Evolutionary conservation across 83 land plant species (phyloP).

Genomic region (Picea engelmannii): DNA sequence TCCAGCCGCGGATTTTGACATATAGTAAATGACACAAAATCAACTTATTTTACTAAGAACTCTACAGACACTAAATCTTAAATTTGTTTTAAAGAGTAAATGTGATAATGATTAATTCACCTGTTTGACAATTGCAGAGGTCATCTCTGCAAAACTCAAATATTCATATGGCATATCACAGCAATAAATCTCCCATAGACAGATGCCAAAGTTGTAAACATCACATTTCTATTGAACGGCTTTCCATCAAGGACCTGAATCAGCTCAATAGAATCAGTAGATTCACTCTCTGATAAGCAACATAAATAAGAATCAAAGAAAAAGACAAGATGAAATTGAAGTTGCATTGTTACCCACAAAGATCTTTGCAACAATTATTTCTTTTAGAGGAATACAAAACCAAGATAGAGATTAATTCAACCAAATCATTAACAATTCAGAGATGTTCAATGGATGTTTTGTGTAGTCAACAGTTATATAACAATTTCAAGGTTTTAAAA

Average conservation of each 20-base stretch:
- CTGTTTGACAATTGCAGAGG: constrained; percentile 79
- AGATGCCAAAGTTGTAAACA: constrained; percentile 22
- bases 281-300: background rate
- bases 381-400: background rate
- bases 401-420: no score
- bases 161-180: constrained; percentile 98
- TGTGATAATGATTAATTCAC: no score
- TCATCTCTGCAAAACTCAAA: constrained; percentile 88
- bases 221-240: constrained; percentile 96
- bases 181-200: constrained; percentile 91
- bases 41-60: no score
- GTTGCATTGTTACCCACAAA: background rate
- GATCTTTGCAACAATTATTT: background rate
- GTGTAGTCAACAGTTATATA: no score
- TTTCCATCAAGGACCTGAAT: constrained; percentile 88
- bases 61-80: no score
- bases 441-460: no score
- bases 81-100: no score
- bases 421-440: background rate
- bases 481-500: background rate
- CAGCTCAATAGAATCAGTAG: background rate
- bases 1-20: no score
- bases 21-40: no score
- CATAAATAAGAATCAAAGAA: background rate
- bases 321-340: background rate